phyloP scores from a whole-genome alignment of 352 stramenopile species.

The Globisporangium sylvaticum region DNA sequence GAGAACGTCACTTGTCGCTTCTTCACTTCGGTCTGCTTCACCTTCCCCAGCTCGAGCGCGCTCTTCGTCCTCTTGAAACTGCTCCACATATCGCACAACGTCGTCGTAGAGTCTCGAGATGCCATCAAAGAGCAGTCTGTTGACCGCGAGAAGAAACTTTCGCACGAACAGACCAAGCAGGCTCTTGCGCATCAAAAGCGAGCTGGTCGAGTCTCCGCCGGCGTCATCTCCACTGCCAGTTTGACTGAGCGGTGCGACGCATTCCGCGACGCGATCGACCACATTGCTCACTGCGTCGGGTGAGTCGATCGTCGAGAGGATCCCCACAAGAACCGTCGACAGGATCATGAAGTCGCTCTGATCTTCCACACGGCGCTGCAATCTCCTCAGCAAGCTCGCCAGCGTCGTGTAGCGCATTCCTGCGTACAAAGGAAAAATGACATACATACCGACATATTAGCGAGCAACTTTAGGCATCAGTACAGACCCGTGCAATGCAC shows the following conservation, averaged over 20 bases:
- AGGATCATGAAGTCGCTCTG: constrained; percentile 39
- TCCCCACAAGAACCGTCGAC: constrained; percentile 39
- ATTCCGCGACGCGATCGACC: constrained; percentile 63
- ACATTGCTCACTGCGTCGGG: constrained; percentile 61
- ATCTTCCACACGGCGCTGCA: constrained; percentile 35
- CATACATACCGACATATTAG: background rate
- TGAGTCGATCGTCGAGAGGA: constrained; percentile 53
- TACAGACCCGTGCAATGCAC: background rate
- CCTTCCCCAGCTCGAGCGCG: background rate
- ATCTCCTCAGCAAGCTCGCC: constrained; percentile 36
- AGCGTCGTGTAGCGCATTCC: constrained; percentile 27
- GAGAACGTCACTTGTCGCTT: background rate
- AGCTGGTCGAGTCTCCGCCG: constrained; percentile 39
- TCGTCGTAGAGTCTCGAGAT: constrained; percentile 67
- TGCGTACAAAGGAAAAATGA: background rate
- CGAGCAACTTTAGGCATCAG: background rate
- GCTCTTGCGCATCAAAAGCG: constrained; percentile 44
- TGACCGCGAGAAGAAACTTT: constrained; percentile 54
- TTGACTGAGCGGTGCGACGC: constrained; percentile 37
- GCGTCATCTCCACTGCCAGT: constrained; percentile 5
- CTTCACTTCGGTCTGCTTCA: background rate
- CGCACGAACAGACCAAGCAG: constrained; percentile 69
- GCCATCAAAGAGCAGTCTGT: constrained; percentile 63
- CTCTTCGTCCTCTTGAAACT: constrained; percentile 35
- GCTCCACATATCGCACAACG: constrained; percentile 44